A percentile compares a stretch with the other conserved stretches of the same genome.
These are phyloP conservation scores for Pleoardoris graminearum DNA, from an alignment of 2,329 filamentous ascomycete species.

Conservation along the genomic window DNA sequence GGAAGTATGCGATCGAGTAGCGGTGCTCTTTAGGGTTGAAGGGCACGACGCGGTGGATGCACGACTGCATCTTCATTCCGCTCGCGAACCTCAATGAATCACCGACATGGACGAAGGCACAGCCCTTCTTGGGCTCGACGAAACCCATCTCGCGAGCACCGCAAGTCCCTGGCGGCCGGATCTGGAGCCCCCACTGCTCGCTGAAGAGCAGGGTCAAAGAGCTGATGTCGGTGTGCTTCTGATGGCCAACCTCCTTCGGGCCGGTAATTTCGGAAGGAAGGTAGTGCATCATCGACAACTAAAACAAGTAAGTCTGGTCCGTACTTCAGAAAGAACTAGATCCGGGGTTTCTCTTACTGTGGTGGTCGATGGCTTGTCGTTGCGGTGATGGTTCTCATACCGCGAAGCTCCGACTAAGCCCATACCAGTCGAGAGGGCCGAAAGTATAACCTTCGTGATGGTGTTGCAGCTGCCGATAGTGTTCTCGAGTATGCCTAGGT, in stretches of 20 bases:
- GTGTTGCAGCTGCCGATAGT: constrained; percentile 35
- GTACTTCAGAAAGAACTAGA: not conserved
- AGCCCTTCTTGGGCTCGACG: constrained; percentile 56
- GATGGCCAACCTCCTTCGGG: constrained; percentile 32
- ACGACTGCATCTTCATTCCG: constrained; percentile 58
- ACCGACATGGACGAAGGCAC: constrained; percentile 62
- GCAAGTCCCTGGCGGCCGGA: constrained; percentile 55
- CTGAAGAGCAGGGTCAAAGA: constrained; percentile 49
- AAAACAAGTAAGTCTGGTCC: not conserved
- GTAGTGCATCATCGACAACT: constrained; percentile 42
- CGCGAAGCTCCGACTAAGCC: constrained; percentile 29
- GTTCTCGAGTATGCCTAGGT: constrained; percentile 32
- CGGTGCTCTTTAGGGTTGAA: constrained; percentile 58
- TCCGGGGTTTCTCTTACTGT: constrained; percentile 19
- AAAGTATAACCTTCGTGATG: constrained; percentile 49
- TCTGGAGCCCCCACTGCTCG: constrained; percentile 62
- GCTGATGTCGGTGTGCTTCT: constrained; percentile 41
- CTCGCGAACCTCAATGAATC: constrained; percentile 62
- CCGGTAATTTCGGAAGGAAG: constrained; percentile 28
- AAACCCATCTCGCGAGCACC: constrained; percentile 37
- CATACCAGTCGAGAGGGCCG: constrained; percentile 47
- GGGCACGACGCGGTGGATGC: constrained; percentile 62
- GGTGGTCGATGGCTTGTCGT: constrained; percentile 37
- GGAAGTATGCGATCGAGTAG: constrained; percentile 63
- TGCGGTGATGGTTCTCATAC: constrained; percentile 38